These are phyloP conservation scores for Arabidopsis arenosa DNA, from an alignment of 345 rosid genomes.

Conservation along the genomic window DNA sequence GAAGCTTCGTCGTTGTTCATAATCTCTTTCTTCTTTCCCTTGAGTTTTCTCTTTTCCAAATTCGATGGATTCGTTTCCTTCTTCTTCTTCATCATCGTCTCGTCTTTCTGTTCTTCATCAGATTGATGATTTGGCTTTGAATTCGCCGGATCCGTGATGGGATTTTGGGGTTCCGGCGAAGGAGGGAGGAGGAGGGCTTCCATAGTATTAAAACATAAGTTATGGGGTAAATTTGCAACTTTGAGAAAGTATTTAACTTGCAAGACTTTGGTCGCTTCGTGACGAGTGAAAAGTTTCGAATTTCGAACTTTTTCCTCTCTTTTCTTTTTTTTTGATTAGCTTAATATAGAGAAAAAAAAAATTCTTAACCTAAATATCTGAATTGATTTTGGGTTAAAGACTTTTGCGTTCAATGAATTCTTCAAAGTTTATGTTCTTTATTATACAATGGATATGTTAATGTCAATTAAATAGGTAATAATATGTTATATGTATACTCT, in stretches of 20 bases:
- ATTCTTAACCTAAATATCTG: neutral
- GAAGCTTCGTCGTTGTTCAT: conserved; percentile 37
- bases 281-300: neutral
- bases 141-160: conserved; percentile 35
- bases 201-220: conserved; percentile 34
- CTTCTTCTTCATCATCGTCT: conserved; percentile 37
- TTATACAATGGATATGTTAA: neutral
- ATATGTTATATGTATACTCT: neutral
- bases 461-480: neutral
- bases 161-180: conserved; percentile 39
- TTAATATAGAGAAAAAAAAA: neutral
- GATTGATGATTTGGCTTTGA: conserved; percentile 15
- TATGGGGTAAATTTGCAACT: conserved; percentile 29
- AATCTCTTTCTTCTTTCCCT: conserved; percentile 36
- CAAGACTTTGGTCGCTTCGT: conserved; percentile 30
- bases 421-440: neutral
- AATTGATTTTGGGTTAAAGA: no score
- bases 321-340: neutral
- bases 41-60: conserved; percentile 35
- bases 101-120: conserved; percentile 8
- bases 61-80: conserved; percentile 45
- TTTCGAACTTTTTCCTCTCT: neutral
- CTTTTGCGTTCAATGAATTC: neutral
- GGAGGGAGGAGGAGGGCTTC: conserved; percentile 43
- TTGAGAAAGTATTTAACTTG: conserved; percentile 35